These are phyloP conservation scores for Ustanciosporium gigantosporum DNA, from an alignment of 1,284 basidiomycete species.

Conservation along the genomic window DNA sequence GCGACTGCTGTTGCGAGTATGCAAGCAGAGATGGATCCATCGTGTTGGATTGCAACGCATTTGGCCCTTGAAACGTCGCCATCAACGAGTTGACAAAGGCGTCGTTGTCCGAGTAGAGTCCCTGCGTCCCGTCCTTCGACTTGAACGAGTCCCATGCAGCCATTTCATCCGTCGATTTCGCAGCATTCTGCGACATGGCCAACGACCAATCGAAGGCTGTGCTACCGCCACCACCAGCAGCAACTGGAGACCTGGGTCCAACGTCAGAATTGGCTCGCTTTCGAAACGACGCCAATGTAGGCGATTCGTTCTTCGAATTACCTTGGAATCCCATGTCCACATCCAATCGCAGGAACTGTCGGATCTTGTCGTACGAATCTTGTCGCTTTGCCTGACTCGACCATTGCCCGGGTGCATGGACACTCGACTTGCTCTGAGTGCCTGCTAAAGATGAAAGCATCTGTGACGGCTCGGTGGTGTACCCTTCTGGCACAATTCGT, in stretches of 20 bases:
- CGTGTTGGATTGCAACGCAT: constrained; percentile 14
- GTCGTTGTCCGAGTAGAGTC: not conserved
- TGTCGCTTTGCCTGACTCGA: constrained; percentile 45
- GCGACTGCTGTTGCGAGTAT: constrained; percentile 12
- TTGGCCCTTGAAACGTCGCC: constrained; percentile 2
- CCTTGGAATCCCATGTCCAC: constrained; percentile 49
- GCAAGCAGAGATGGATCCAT: constrained; percentile 33
- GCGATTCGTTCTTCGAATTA: constrained; percentile 32
- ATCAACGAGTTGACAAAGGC: not conserved
- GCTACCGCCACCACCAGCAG: constrained; percentile 8
- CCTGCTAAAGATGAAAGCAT: constrained; percentile 29
- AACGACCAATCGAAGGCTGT: constrained; percentile 35
- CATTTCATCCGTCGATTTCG: constrained; percentile 1
- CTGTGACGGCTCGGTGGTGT: constrained; percentile 13
- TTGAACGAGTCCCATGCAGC: constrained; percentile 22
- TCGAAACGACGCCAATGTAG: constrained; percentile 28
- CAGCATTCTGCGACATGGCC: constrained; percentile 4
- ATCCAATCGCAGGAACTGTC: constrained; percentile 44
- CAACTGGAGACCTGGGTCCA: constrained; percentile 35
- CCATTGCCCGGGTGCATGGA: constrained; percentile 30
- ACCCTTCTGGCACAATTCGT: constrained; percentile 22
- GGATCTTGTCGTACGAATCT: constrained; percentile 49
- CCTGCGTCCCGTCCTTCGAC: constrained; percentile 1
- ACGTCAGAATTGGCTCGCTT: constrained; percentile 47
- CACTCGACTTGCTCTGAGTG: constrained; percentile 1